phyloP scores from a whole-genome alignment of 1,139 yeast species.

The Scheffersomyces segobiensis region DNA sequence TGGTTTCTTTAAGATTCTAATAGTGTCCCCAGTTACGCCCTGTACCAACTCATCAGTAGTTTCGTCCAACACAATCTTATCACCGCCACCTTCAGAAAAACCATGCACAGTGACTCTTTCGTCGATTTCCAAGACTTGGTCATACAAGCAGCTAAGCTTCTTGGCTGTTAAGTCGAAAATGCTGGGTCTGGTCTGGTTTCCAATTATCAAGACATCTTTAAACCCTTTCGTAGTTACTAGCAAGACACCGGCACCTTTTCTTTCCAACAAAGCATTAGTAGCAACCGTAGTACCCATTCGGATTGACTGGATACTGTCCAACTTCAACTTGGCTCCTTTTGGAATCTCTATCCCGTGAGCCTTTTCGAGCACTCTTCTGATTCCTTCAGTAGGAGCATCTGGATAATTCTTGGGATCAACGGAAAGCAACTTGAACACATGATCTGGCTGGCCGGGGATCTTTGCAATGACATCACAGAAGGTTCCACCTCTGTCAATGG shows the following conservation, averaged over 20 bases:
- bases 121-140: conserved; percentile 38
- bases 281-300: conserved; percentile 26
- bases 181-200: conserved; percentile 25
- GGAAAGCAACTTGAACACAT: conserved; percentile 65
- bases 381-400: conserved; percentile 93
- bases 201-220: conserved; percentile 45
- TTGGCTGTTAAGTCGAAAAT: conserved; percentile 22
- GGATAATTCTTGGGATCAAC: conserved; percentile 84
- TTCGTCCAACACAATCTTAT: conserved; percentile 18
- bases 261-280: conserved; percentile 23
- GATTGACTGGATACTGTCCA: conserved; percentile 17
- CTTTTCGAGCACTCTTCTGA: conserved; percentile 69
- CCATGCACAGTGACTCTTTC: conserved; percentile 40
- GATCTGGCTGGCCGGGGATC: conserved; percentile 38
- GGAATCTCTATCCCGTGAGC: conserved; percentile 54
- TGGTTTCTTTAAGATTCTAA: conserved; percentile 34
- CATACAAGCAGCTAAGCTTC: conserved; percentile 29
- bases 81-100: conserved; percentile 44
- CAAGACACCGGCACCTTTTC: conserved; percentile 54
- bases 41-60: conserved; percentile 20
- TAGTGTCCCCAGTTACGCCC: conserved; percentile 39
- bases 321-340: conserved; percentile 25
- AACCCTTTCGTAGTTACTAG: conserved; percentile 54
- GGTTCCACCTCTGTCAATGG: conserved; percentile 74
- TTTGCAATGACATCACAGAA: conserved; percentile 79